Evolutionary conservation across 768 basidiomycete genomes (phyloP).

Genomic region (Pilatotrama ljubarskyi): DNA sequence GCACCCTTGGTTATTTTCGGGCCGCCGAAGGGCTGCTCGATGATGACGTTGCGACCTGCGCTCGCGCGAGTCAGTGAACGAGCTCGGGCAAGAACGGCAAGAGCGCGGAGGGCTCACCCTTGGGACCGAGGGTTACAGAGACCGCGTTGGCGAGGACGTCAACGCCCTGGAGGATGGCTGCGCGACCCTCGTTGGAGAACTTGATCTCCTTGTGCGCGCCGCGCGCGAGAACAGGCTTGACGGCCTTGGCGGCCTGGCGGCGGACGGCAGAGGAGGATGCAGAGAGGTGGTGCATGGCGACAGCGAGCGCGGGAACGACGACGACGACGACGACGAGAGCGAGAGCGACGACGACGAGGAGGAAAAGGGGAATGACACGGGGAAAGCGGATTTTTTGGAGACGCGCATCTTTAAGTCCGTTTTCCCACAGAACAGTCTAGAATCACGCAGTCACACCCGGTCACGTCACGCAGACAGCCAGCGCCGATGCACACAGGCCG

Average conservation of each 20-base stretch:
- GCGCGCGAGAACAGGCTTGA: constrained; percentile 56
- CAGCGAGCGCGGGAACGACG: constrained; percentile 12
- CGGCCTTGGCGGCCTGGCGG: constrained; percentile 59
- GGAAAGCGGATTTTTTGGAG: constrained; percentile 9
- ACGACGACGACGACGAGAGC: constrained; percentile 15
- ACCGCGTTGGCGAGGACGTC: constrained; percentile 97
- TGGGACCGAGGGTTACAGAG: constrained; percentile 93
- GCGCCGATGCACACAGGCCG: neutral
- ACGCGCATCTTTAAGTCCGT: constrained; percentile 28
- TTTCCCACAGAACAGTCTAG: constrained; percentile 34
- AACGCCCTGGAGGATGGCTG: constrained; percentile 92
- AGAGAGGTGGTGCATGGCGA: constrained; percentile 72
- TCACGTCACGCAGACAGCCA: constrained; percentile 7
- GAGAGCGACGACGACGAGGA: constrained; percentile 9
- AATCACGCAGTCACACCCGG: constrained; percentile 31
- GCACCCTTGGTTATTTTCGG: constrained; percentile 95
- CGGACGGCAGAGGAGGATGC: constrained; percentile 69
- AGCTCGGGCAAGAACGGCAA: neutral
- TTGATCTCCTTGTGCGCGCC: constrained; percentile 95
- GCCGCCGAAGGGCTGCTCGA: constrained; percentile 88
- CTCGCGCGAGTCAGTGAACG: constrained; percentile 17
- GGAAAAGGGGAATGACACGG: constrained; percentile 20
- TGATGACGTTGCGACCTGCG: constrained; percentile 94
- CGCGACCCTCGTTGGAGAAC: constrained; percentile 94
- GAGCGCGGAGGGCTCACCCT: constrained; percentile 52